These are phyloP conservation scores for Pulveroboletus sp. DNA, from an alignment of 768 basidiomycete genomes.

Conservation along the genomic window DNA sequence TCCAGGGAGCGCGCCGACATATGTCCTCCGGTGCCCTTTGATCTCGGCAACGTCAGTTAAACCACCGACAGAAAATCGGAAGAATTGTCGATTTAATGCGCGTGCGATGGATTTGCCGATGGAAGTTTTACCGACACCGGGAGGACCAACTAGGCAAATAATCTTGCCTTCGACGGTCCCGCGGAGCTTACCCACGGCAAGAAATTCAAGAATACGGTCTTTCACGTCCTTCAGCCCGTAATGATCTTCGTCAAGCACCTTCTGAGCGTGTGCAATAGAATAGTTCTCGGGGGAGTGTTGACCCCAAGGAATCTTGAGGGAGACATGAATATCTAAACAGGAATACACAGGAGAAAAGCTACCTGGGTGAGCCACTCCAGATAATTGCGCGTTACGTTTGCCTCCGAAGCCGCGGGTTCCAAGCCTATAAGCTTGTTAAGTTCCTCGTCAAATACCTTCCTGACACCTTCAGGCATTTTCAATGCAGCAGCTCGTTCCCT, in stretches of 20 bases:
- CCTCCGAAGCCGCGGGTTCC: slow-evolving; percentile 88
- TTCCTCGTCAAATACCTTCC: slow-evolving; percentile 96
- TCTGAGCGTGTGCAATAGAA: slow-evolving; percentile 75
- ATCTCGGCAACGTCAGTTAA: slow-evolving; percentile 98
- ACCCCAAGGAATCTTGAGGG: slow-evolving; percentile 88
- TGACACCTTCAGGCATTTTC: slow-evolving; percentile 86
- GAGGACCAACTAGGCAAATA: slow-evolving; percentile 92
- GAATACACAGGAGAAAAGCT: slow-evolving; percentile 8
- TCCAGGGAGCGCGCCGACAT: slow-evolving; percentile 89
- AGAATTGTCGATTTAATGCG: slow-evolving; percentile 88
- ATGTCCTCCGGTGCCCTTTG: slow-evolving; percentile 97
- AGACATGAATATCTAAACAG: neutral
- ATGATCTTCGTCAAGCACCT: slow-evolving; percentile 90
- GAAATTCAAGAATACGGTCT: slow-evolving; percentile 90
- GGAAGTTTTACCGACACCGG: slow-evolving; percentile 95
- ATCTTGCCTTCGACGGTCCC: slow-evolving; percentile 98
- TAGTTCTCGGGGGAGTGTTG: slow-evolving; percentile 92
- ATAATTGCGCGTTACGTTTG: slow-evolving; percentile 92
- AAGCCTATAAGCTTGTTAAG: slow-evolving; percentile 83
- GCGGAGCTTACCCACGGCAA: slow-evolving; percentile 90
- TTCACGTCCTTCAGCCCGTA: slow-evolving; percentile 92
- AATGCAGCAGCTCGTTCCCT: slow-evolving; percentile 74
- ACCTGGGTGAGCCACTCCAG: slow-evolving; percentile 90
- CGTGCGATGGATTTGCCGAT: slow-evolving; percentile 95
- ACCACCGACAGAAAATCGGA: slow-evolving; percentile 95